A percentile compares a stretch with the other conserved stretches of the same genome.
Evolutionary conservation across 164 flowering plant genomes (phyloP).

Genomic region (Berberis thunbergii): DNA sequence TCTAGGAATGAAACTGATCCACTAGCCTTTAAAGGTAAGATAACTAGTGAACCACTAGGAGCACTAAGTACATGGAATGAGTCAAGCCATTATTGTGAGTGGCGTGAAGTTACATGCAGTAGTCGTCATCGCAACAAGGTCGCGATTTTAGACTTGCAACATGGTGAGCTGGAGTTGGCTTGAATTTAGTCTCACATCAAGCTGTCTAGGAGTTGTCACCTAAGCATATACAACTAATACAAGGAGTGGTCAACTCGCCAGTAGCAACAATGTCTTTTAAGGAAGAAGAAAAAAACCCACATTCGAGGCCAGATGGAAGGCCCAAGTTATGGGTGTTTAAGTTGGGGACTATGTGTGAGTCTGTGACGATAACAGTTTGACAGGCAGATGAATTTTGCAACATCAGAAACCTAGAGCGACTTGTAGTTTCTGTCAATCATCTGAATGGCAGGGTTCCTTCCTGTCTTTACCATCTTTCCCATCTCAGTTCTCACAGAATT

Average conservation of each 20-base stretch:
- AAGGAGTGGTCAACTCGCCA: too few species aligned
- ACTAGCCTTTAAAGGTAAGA: constrained; percentile 1
- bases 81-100: constrained; percentile 1
- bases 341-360: too few species aligned
- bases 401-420: constrained; percentile 3
- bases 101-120: constrained; percentile 1
- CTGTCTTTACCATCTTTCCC: background rate
- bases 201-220: too few species aligned
- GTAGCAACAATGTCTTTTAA: too few species aligned
- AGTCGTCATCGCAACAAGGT: background rate
- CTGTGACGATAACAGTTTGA: constrained; percentile 10
- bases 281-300: constrained; percentile 26
- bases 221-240: too few species aligned
- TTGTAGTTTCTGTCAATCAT: background rate
- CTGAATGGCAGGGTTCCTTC: background rate
- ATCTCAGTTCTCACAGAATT: too few species aligned
- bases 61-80: constrained; percentile 5
- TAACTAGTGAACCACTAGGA: constrained; percentile 2
- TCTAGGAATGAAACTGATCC: constrained; percentile 4
- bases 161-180: constrained; percentile 5
- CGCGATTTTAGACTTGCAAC: too few species aligned
- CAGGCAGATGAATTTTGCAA: constrained; percentile 15
- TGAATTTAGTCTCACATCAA: constrained; percentile 9
- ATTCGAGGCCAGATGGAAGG: constrained; percentile 9
- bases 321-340: too few species aligned